These are phyloP conservation scores for Aspergillus glaucus DNA, from an alignment of 2,329 filamentous ascomycete species.

Conservation along the genomic window DNA sequence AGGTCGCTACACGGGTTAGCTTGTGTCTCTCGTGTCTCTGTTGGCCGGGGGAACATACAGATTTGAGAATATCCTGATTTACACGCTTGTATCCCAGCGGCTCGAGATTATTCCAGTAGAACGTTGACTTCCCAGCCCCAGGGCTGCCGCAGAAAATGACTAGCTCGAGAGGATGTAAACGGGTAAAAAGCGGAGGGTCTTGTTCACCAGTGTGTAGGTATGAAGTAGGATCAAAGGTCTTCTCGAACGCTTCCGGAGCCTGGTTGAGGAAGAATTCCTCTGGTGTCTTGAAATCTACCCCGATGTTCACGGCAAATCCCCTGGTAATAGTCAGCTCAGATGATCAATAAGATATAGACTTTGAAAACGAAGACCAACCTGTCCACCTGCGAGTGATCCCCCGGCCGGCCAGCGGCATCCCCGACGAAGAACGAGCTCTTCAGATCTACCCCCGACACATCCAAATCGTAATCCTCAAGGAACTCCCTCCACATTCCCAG, in stretches of 20 bases:
- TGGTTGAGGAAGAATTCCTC: conserved; percentile 84
- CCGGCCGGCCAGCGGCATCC: conserved; percentile 61
- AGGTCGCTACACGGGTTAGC: conserved; percentile 41
- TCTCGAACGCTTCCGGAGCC: conserved; percentile 56
- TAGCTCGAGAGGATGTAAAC: conserved; percentile 63
- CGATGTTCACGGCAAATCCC: conserved; percentile 79
- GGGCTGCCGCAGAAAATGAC: conserved; percentile 85
- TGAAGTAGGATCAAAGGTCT: conserved; percentile 63
- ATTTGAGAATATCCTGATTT: conserved; percentile 86
- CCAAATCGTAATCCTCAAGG: conserved; percentile 55
- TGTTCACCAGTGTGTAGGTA: conserved; percentile 41
- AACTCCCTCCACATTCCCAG: conserved; percentile 79
- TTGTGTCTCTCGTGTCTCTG: background rate
- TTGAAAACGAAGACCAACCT: conserved; percentile 34
- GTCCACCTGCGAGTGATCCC: conserved; percentile 57
- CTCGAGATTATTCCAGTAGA: conserved; percentile 72
- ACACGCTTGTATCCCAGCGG: conserved; percentile 75
- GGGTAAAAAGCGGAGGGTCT: conserved; percentile 42
- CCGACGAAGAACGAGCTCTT: conserved; percentile 76
- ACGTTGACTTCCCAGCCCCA: conserved; percentile 85
- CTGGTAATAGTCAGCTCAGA: conserved; percentile 33
- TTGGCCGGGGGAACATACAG: conserved; percentile 33
- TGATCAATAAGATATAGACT: background rate
- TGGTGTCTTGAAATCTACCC: conserved; percentile 74
- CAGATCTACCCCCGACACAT: conserved; percentile 58